Conservation (phyloP, 2,329 filamentous ascomycete species). For the Penicillium sp. region DNA sequence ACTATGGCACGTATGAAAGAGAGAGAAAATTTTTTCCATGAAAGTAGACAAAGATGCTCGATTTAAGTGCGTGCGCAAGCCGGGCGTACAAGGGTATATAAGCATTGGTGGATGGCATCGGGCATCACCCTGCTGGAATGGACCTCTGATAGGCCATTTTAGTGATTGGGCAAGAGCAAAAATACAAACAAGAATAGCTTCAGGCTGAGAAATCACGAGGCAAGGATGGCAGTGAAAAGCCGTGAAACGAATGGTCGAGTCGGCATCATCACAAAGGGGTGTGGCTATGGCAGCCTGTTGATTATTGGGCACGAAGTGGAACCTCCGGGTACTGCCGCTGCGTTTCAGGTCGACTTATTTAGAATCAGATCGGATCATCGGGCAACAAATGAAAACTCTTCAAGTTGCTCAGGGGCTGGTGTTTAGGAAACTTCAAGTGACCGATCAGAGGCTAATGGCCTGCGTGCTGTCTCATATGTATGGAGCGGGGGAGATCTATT, state of each 20-base stretch:
- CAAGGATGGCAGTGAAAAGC: conserved; percentile 9
- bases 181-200: conserved; percentile 15
- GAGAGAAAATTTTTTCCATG: conserved; percentile 9
- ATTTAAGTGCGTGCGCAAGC: conserved; percentile 10
- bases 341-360: conserved; percentile 7
- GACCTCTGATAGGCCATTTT: conserved; percentile 18
- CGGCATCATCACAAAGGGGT: conserved; percentile 1
- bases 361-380: conserved; percentile 1
- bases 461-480: not conserved
- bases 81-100: conserved; percentile 16
- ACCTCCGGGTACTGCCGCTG: conserved; percentile 5
- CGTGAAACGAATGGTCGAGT: conserved; percentile 4
- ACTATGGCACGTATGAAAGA: conserved; percentile 2
- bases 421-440: not conserved
- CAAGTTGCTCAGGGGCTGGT: not conserved
- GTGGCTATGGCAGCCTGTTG: conserved; percentile 4
- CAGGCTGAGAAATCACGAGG: conserved; percentile 12
- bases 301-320: conserved; percentile 9
- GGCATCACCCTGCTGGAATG: conserved; percentile 16
- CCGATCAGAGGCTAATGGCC: not conserved
- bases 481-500: not conserved
- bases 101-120: conserved; percentile 15
- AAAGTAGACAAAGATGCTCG: conserved; percentile 14
- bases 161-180: conserved; percentile 17
- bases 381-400: conserved; percentile 3